Base-by-base conservation (phyloP, 2,329 filamentous ascomycete genomes). In the Phaeophleospora eucalypticola region DNA sequence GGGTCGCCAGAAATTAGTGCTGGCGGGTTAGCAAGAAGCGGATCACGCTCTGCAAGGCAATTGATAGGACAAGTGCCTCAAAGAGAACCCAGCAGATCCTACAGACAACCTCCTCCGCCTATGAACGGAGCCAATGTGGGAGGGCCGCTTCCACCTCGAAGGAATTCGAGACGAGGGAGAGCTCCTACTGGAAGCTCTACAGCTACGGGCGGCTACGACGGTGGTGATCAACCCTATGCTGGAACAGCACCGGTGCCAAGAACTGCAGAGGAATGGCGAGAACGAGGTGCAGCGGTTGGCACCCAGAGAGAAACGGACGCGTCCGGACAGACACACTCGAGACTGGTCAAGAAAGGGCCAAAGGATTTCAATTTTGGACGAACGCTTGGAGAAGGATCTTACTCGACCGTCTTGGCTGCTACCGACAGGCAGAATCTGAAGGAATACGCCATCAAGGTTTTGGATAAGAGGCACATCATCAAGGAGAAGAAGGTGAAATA, bases 401-500 rank as follows among this genome's bases (percentile, higher is more conserved):
- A 98, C 78, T 97, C 91, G 63, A 96, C 90, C 7, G 93, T 98
- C 32, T 82, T 93, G 54, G 82, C 93, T 43, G 93, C 90, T 32
- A 95, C 89, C 3, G 93, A 98, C 68, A 83, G 91, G 51, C 89
- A 95, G 68, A 95, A 89, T 1, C 73, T 94, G 48, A 95, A 95
- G 62, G 91, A 98, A 67, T 97, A 97, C 64, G 93, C 93, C 19
- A 90, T 98, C 71, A 98, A 98, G 68, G 91, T 98, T 14, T 80
- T 98, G 38, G 93, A 98, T 71, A 98, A 98, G 72, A 82, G 89
- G 61, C 93, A 98, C 68, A 98, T 98, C 64, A 98, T 98, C 76
- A 98, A 97, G 70, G 93, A 98, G 72, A 97, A 95, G 71, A 98
- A 98, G 77, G 95, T 98, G 63, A 98, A 98, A 76, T 98, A 98